Base-by-base conservation (phyloP, 371 early-diverging fungal genomes). In the Fennellomyces sp. region DNA sequence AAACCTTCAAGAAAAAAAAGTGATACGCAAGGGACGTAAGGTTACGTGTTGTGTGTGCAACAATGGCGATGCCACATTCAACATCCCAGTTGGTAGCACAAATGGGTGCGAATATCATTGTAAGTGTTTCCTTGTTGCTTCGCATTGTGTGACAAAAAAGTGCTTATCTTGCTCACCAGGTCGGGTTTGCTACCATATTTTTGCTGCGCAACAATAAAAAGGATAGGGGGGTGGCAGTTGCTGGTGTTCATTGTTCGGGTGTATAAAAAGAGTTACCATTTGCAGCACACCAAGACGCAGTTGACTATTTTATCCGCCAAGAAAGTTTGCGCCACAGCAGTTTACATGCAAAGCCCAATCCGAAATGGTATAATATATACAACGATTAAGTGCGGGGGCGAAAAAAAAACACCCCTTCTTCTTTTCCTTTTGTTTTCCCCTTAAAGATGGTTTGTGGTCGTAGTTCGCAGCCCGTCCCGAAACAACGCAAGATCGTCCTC, bases 401-500 rank as follows among this genome's bases (percentile, higher is more conserved):
- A 33, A 33, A 33, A 8, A 6, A 33, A 33, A 13, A 33, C 6
- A 33, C 21, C 45, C n/a, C 5, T 21, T 23, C 11, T 42, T 23
- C 25, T 42, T 42, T 45, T 12, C 45, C 3, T 45, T 23, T 4
- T 12, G 8, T 45, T 25, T 45, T 45, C 1, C n/a, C 45, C 21
- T 45, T 45, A 21, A 15, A 21, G 45, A 5, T 11, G 5, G 23
- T 45, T 45, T 45, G 45, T 21, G 45, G 45, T 45, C 45, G 45
- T 23, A 45, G 12, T 23, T 21, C 45, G 11, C 45, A 45, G 2
- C 17, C 45, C 17, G 21, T 12, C 4, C 45, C 45, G 5, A 45
- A 45, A 12, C 45, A 45, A 21, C 61, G 66, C 19, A 92, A 91
- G 60, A 66, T 92, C 23, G 91, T 92, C 25, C 78, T 88, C 29